These are phyloP conservation scores for Dendrostoma leiphaemia DNA, from an alignment of 2,329 filamentous ascomycete species.

Conservation along the genomic window DNA sequence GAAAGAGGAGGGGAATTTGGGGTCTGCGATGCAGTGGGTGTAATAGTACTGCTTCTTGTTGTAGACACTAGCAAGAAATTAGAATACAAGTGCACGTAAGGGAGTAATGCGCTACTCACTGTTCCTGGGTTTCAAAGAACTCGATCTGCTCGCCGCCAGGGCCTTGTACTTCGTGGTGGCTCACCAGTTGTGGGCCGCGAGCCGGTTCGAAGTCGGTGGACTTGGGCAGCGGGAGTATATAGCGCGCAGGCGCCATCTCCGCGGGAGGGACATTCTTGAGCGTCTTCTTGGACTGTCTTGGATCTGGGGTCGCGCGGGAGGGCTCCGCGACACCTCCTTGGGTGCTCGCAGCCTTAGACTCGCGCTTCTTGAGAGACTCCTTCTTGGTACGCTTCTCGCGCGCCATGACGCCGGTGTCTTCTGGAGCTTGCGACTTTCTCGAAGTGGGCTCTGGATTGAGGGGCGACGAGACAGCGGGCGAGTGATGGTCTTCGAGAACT, in stretches of 20 bases:
- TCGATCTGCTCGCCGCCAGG: constrained; percentile 50
- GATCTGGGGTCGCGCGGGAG: constrained; percentile 56
- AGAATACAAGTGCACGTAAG: constrained; percentile 1
- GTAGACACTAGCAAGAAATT: constrained; percentile 44
- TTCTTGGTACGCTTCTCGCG: constrained; percentile 61
- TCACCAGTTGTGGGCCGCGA: constrained; percentile 54
- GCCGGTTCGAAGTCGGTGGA: constrained; percentile 60
- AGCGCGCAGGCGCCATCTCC: constrained; percentile 54
- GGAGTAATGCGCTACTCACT: constrained; percentile 43
- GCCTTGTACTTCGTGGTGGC: constrained; percentile 51
- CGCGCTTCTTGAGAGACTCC: constrained; percentile 66
- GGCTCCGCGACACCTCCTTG: constrained; percentile 39
- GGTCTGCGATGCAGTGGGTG: constrained; percentile 86
- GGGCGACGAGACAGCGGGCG: constrained; percentile 69
- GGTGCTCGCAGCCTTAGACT: constrained; percentile 51
- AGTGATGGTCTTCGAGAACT: constrained; percentile 66
- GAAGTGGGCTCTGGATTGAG: constrained; percentile 63
- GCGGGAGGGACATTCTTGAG: constrained; percentile 30
- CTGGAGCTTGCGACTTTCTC: constrained; percentile 29
- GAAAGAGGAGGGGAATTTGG: constrained; percentile 78
- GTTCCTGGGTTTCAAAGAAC: constrained; percentile 63
- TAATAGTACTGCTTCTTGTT: constrained; percentile 81
- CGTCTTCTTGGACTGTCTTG: constrained; percentile 41
- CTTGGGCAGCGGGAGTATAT: constrained; percentile 64
- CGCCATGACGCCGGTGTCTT: constrained; percentile 35